A percentile compares a stretch with the other conserved stretches of the same genome.
Conservation (phyloP, 345 rosid species). For the Xanthoceras sorbifolium region DNA sequence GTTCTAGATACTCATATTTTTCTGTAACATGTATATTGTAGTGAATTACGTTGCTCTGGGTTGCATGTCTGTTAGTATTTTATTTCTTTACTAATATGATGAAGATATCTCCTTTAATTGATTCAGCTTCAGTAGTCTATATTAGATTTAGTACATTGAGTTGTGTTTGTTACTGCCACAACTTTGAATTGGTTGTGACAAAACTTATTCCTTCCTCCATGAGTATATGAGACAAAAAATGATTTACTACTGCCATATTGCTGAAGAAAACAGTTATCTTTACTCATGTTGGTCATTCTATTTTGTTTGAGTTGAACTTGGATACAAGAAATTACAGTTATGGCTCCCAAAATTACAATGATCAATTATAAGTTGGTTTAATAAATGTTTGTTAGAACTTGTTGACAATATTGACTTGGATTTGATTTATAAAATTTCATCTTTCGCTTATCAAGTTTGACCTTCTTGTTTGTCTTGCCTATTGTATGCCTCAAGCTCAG, state of each 20-base stretch:
- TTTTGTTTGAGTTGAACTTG: neutral
- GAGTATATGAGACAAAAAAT: neutral
- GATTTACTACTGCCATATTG: neutral
- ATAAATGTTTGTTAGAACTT: neutral
- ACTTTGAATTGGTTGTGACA: neutral
- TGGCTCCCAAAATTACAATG: neutral
- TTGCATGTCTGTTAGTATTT: neutral
- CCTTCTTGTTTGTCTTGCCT: neutral
- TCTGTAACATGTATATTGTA: neutral
- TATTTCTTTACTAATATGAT: neutral
- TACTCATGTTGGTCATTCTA: neutral
- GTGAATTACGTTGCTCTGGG: neutral
- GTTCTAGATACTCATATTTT: neutral
- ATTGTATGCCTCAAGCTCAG: neutral
- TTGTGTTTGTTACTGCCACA: neutral
- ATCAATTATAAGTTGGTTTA: neutral
- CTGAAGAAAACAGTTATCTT: neutral
- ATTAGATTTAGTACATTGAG: neutral
- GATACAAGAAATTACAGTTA: neutral
- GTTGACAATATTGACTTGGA: slow-evolving; percentile 5
- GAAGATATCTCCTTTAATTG: neutral
- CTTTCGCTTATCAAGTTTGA: neutral
- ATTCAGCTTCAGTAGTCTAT: neutral
- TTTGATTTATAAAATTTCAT: neutral
- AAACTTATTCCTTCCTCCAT: neutral